Percentiles rank a stretch among this genome's conserved stretches.
These are phyloP conservation scores for Elaeis guineensis DNA, from an alignment of 176 grass and related monocot species.

Conservation along the genomic window DNA sequence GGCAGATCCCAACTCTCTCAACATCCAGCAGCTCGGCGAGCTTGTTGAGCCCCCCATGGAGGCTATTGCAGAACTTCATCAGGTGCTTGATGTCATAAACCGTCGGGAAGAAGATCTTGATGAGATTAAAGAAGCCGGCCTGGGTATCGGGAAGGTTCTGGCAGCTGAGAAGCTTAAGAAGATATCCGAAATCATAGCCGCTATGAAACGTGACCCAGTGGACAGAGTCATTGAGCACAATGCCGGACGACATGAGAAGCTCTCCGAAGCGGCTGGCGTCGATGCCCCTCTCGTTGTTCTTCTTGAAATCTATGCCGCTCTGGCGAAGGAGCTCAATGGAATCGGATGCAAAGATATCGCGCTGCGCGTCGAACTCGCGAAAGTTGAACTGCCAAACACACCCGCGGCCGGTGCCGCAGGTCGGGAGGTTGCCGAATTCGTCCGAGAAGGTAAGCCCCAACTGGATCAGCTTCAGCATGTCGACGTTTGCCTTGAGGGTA, in stretches of 20 bases:
- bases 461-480: constrained; percentile 98
- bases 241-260: constrained; percentile 89
- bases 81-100: constrained; percentile 96
- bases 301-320: constrained; percentile 83
- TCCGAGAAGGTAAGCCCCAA: constrained; percentile 80
- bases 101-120: constrained; percentile 86
- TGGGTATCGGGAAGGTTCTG: constrained; percentile 73
- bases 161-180: constrained; percentile 86
- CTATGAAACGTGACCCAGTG: constrained; percentile 95
- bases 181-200: constrained; percentile 84
- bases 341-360: constrained; percentile 69
- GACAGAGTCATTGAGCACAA: constrained; percentile 82
- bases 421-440: constrained; percentile 49
- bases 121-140: constrained; percentile 60
- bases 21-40: constrained; percentile 84
- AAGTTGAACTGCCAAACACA: constrained; percentile 98
- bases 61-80: constrained; percentile 97
- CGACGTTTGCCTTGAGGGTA: constrained; percentile 91
- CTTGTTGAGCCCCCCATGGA: constrained; percentile 93
- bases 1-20: constrained; percentile 86
- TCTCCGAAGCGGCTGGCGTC: constrained; percentile 60
- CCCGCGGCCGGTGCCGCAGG: constrained; percentile 52
- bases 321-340: constrained; percentile 87
- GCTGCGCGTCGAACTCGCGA: constrained; percentile 74
- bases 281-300: constrained; percentile 61